Base-by-base conservation (phyloP, 495 filamentous ascomycete species). In the Jackrogersella minutella region DNA sequence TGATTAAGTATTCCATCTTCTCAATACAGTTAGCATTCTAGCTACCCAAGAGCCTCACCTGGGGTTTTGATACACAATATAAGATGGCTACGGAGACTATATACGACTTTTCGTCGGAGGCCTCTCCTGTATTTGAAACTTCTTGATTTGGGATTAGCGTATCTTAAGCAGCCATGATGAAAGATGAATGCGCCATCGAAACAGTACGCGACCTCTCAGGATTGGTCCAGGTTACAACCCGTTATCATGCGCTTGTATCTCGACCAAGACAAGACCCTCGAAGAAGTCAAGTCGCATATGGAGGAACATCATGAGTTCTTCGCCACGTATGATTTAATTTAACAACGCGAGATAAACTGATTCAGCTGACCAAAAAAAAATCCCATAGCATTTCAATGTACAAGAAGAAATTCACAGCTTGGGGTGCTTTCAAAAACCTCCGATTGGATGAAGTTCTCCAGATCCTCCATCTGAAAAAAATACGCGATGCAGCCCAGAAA, bases 321-420 rank as follows among this genome's bases (percentile, higher is more conserved):
- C 19, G 70, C 74, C 22, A 74, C 74, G 74, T 76, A 74, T 62
- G 74, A 11, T 24, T 56, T 31, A 14, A 34, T 8, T 21, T 8
- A 39, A 50, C 21, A 43, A 37, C 34, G 33, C n/a, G n/a, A n/a
- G n/a, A n/a, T n/a, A 9, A 16, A 31, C 7, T n/a, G 43, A 10
- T 19, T 34, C 21, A 24, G 50, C 37, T 43, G 54, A 47, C 71
- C 72, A 51, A 70, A 59, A 11, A n/a, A 19, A 24, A 19, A 49
- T n/a, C n/a, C n/a, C n/a, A n/a, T 31, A 76, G 74, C 14, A 41
- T 72, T 55, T 50, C 69, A 3, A 76, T 76, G 74, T 76, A 73
- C 41, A 76, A 76, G 54, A 74, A 69, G 65, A 71, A 69, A 53
- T 63, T 76, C 17, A 58, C 69, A 2, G 36, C 61, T 21, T 76